These are phyloP conservation scores for Eucalyptus rudis DNA, from an alignment of 345 rosid species.

Conservation along the genomic window DNA sequence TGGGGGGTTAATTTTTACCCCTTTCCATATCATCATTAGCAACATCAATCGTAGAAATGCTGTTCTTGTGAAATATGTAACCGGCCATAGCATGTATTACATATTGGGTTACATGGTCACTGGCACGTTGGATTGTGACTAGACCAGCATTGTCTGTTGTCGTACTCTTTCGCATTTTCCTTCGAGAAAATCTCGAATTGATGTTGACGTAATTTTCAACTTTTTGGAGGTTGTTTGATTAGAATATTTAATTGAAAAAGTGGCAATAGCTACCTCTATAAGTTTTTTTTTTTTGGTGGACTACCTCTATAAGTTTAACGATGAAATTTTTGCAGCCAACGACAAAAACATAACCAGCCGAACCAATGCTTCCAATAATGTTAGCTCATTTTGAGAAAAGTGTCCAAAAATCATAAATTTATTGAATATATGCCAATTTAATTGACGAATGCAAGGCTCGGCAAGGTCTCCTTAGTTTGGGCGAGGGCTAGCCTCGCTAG, in stretches of 20 bases:
- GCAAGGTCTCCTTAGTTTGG: background rate
- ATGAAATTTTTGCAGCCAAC: background rate
- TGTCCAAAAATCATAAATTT: rapidly evolving
- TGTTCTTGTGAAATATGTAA: background rate
- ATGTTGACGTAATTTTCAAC: background rate
- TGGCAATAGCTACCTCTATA: background rate
- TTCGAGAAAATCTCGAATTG: background rate
- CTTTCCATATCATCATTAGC: background rate
- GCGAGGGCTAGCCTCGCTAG: background rate
- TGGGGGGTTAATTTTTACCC: background rate
- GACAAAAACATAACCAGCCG: background rate
- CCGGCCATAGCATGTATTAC: background rate
- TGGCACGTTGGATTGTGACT: background rate
- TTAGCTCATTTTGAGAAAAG: background rate
- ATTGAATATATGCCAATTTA: too few relatives aligned
- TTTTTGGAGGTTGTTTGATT: background rate
- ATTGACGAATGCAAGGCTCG: rapidly evolving
- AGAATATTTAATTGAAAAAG: background rate
- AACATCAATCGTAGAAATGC: background rate
- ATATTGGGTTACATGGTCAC: background rate
- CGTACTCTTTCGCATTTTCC: background rate
- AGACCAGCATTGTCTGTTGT: background rate
- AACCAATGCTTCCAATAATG: background rate
- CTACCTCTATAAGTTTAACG: background rate
- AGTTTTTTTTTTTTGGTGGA: background rate